Evolutionary conservation across 495 filamentous ascomycete species (phyloP).

Genomic region (Daldinia loculata): DNA sequence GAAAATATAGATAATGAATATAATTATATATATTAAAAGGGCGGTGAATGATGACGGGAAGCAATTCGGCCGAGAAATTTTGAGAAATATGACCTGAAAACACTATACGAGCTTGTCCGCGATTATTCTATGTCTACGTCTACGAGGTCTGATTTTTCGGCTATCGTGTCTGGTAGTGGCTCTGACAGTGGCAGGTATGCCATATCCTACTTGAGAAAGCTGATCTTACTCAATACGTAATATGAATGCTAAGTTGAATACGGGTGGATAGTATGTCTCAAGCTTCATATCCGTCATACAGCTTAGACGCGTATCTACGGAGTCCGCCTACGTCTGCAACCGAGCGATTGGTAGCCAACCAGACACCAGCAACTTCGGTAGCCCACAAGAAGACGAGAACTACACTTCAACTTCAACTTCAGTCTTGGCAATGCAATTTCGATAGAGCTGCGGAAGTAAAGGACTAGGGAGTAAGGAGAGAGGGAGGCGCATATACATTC

Average conservation of each 20-base stretch:
- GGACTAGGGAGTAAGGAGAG: not conserved
- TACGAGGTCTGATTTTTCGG: slow-evolving; percentile 13
- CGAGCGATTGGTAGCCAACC: slow-evolving; percentile 22
- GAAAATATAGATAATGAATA: not conserved
- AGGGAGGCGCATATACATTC: not conserved
- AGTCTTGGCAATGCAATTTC: slow-evolving; percentile 19
- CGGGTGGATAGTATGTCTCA: slow-evolving; percentile 5
- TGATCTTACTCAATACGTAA: not conserved
- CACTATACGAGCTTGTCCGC: not conserved
- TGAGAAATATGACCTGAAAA: slow-evolving; percentile 3
- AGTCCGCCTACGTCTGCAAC: slow-evolving; percentile 27
- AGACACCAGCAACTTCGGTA: slow-evolving; percentile 6
- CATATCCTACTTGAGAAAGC: not conserved
- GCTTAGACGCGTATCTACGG: slow-evolving; percentile 26
- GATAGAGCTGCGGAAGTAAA: slow-evolving; percentile 9
- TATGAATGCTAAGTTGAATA: not conserved
- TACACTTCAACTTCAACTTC: slow-evolving; percentile 18
- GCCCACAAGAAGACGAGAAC: not conserved
- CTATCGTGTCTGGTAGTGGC: slow-evolving; percentile 16
- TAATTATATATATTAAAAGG: slow-evolving; percentile 28
- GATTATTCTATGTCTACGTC: slow-evolving; percentile 13
- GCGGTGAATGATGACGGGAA: slow-evolving; percentile 27
- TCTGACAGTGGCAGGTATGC: slow-evolving; percentile 26
- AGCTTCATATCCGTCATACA: slow-evolving; percentile 17
- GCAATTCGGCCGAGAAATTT: slow-evolving; percentile 1